Conservation (phyloP, 352 stramenopile genomes). For the Globisporangium paroecandrum region DNA sequence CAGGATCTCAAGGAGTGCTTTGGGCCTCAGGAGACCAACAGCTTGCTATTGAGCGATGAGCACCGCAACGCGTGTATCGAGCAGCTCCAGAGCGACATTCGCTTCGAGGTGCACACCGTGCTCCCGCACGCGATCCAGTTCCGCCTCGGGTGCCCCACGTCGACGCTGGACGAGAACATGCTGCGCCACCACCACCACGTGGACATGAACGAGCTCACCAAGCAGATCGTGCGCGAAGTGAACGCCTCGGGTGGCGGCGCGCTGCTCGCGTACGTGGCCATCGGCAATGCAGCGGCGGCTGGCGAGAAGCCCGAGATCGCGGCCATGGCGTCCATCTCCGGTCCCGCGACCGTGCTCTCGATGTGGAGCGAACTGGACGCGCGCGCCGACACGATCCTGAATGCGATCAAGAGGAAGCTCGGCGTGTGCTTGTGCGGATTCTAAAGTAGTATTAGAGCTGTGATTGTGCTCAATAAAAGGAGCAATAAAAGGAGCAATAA, state of each 20-base stretch:
- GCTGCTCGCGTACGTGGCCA: constrained; percentile 29
- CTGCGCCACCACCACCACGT: constrained; percentile 72
- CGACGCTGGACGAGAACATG: constrained; percentile 53
- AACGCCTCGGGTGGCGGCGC: constrained; percentile 51
- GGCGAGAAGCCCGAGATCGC: constrained; percentile 26
- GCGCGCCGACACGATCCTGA: constrained; percentile 40
- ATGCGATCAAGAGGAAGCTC: constrained; percentile 52
- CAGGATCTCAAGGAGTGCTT: constrained; percentile 26
- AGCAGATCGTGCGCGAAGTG: constrained; percentile 52
- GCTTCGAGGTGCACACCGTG: constrained; percentile 37
- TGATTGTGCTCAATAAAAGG: not conserved
- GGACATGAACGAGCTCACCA: constrained; percentile 67
- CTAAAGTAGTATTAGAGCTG: constrained; percentile 21
- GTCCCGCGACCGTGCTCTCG: constrained; percentile 34
- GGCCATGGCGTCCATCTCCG: constrained; percentile 41
- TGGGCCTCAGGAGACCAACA: not conserved
- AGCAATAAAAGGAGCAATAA: too few relatives aligned
- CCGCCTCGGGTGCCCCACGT: constrained; percentile 45
- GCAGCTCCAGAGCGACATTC: constrained; percentile 38
- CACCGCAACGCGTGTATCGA: constrained; percentile 20
- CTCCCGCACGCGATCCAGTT: constrained; percentile 37
- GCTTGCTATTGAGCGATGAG: not conserved
- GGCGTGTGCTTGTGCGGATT: constrained; percentile 65
- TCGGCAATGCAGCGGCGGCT: constrained; percentile 10
- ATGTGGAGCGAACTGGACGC: constrained; percentile 57